Evolutionary conservation across 257 asterid species (phyloP).

Genomic region (Solanum pimpinellifolium): DNA sequence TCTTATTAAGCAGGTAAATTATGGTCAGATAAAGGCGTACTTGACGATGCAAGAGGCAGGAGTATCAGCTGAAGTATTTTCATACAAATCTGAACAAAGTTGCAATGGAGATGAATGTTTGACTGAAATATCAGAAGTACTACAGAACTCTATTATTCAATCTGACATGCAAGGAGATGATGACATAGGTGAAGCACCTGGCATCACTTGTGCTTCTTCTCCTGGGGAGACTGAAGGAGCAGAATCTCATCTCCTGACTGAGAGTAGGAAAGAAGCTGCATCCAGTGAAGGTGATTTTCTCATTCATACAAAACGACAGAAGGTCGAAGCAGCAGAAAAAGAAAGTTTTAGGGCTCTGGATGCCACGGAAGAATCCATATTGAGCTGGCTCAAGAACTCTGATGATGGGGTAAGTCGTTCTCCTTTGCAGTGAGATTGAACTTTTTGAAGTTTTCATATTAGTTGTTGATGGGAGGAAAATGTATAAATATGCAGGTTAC

Average conservation of each 20-base stretch:
- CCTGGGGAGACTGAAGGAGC: conserved; percentile 1
- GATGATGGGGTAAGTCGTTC: conserved; percentile 54
- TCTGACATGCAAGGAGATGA: neutral
- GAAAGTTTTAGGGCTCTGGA: conserved; percentile 11
- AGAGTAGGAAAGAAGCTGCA: neutral
- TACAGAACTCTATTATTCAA: neutral
- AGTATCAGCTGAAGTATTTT: conserved; percentile 12
- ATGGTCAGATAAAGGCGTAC: conserved; percentile 46
- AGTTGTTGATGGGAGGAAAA: neutral
- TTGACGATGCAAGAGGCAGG: conserved; percentile 60
- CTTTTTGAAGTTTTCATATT: neutral
- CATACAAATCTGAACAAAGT: conserved; percentile 15
- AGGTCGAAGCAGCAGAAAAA: conserved; percentile 19
- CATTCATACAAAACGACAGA: conserved; percentile 43
- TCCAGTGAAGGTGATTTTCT: conserved; percentile 11
- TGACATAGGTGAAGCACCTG: conserved; percentile 2
- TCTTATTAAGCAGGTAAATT: conserved; percentile 43
- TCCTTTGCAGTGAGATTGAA: neutral
- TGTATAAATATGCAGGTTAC: conserved; percentile 37
- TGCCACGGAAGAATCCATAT: conserved; percentile 47
- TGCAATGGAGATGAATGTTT: conserved; percentile 11
- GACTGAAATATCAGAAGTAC: conserved; percentile 12
- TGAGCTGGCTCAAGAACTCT: conserved; percentile 46
- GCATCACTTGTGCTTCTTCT: neutral
- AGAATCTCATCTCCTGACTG: conserved; percentile 2